phyloP scores from a whole-genome alignment of 306 rosid species.

The Cyamopsis tetragonoloba region DNA sequence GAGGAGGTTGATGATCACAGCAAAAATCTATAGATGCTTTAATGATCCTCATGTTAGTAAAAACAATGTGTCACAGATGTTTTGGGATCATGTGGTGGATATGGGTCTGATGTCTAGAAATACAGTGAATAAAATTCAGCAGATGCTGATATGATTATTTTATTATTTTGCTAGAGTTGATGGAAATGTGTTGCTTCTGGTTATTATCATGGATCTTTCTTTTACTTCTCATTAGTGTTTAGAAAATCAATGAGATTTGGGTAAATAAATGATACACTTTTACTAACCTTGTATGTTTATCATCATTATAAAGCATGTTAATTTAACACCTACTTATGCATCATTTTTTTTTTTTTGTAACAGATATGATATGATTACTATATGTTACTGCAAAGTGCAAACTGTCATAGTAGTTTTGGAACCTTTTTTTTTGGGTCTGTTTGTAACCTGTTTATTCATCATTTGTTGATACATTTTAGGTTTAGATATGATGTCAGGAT shows the following conservation, averaged over 20 bases:
- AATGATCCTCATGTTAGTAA: conserved; percentile 40
- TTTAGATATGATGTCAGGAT: too few relatives aligned
- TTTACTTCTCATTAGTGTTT: neutral
- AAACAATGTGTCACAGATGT: conserved; percentile 38
- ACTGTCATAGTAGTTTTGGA: neutral
- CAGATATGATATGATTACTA: neutral
- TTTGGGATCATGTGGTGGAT: conserved; percentile 64
- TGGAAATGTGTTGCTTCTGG: conserved; percentile 2
- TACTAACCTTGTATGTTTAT: neutral
- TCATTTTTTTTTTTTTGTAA: neutral
- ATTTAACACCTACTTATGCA: neutral
- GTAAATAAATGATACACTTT: neutral
- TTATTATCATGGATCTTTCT: neutral
- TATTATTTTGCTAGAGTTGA: conserved; percentile 3
- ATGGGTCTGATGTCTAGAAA: conserved; percentile 70
- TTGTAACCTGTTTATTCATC: neutral
- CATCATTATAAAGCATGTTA: conserved; percentile 3
- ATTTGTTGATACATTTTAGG: neutral
- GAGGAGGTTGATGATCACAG: conserved; percentile 65
- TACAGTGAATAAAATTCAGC: conserved; percentile 49
- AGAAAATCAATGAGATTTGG: neutral
- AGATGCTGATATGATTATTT: conserved; percentile 28
- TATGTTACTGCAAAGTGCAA: neutral
- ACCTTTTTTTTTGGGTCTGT: too few relatives aligned
- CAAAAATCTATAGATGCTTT: conserved; percentile 60